Conservation (phyloP, 192 early-diverging fungal species). For the Jimgerdemannia flammicorona region DNA sequence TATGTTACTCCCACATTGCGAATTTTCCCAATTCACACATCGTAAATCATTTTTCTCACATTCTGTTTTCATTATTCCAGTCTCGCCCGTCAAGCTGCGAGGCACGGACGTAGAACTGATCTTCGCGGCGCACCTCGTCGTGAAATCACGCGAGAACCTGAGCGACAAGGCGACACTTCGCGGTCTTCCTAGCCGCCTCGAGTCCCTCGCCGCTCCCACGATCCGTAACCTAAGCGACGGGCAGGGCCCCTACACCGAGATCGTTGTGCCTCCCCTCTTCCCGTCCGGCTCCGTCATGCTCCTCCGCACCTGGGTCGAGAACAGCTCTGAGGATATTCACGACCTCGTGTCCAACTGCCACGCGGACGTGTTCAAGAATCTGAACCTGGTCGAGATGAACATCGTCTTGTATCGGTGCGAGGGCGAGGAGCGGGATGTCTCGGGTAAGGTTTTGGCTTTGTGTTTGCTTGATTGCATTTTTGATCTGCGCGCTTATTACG, state of each 20-base stretch:
- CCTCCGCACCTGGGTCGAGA: constrained; percentile 56
- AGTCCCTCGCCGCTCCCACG: constrained; percentile 45
- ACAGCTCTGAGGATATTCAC: constrained; percentile 44
- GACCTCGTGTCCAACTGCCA: constrained; percentile 58
- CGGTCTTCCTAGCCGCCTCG: constrained; percentile 44
- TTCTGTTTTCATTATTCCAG: constrained; percentile 1
- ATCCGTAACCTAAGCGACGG: constrained; percentile 39
- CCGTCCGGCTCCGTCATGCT: constrained; percentile 82
- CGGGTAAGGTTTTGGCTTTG: constrained; percentile 19
- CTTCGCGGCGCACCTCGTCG: constrained; percentile 52
- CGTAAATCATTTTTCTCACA: not conserved
- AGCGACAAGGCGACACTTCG: constrained; percentile 23
- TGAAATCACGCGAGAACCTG: constrained; percentile 29
- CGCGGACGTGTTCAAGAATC: constrained; percentile 56
- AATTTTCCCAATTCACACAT: too few species aligned
- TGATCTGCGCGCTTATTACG: too few species aligned
- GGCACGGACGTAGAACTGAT: constrained; percentile 51
- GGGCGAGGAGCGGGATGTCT: constrained; percentile 82
- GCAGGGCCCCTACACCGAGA: constrained; percentile 55
- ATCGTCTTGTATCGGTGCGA: constrained; percentile 80
- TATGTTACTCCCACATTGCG: not conserved
- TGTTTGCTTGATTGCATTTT: constrained; percentile 19
- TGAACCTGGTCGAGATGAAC: constrained; percentile 77
- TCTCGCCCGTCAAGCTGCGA: constrained; percentile 58
- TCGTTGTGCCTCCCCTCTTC: constrained; percentile 65